Percentiles rank a stretch among this genome's conserved stretches.
Evolutionary conservation across 2,329 filamentous ascomycete species (phyloP).

Genomic region (Magnaporthiopsis rhizophila): DNA sequence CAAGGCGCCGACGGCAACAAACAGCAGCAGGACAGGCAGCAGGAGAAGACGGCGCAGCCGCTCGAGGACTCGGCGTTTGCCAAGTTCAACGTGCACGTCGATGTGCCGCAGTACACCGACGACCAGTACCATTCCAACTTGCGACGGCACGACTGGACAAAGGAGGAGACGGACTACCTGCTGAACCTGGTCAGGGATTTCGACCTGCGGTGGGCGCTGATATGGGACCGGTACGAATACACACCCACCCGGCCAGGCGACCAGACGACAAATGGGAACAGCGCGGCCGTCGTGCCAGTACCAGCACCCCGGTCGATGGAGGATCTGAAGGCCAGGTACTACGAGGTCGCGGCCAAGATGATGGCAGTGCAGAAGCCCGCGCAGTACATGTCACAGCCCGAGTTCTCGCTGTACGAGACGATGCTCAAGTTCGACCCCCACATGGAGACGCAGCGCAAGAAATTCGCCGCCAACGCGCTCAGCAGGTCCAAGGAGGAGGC

Average conservation of each 20-base stretch:
- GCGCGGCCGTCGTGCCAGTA: slow-evolving; percentile 46
- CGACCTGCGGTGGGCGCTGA: slow-evolving; percentile 82
- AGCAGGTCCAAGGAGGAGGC: slow-evolving; percentile 79
- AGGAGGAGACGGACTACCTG: slow-evolving; percentile 89
- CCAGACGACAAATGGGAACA: slow-evolving; percentile 36
- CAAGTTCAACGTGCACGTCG: slow-evolving; percentile 79
- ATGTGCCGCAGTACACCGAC: slow-evolving; percentile 74
- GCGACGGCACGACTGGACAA: slow-evolving; percentile 72
- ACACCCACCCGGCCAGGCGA: slow-evolving; percentile 13
- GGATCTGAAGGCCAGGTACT: slow-evolving; percentile 86
- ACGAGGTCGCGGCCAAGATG: slow-evolving; percentile 74
- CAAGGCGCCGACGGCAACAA: slow-evolving; percentile 20
- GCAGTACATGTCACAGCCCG: slow-evolving; percentile 77
- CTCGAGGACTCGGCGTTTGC: slow-evolving; percentile 61
- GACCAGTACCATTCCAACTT: slow-evolving; percentile 77
- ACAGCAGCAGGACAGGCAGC: slow-evolving; percentile 10
- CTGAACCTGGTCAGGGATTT: slow-evolving; percentile 67
- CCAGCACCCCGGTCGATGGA: slow-evolving; percentile 64
- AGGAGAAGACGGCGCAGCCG: slow-evolving; percentile 12
- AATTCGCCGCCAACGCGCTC: slow-evolving; percentile 73
- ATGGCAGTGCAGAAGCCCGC: slow-evolving; percentile 73
- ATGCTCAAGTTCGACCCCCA: slow-evolving; percentile 81
- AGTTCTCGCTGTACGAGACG: slow-evolving; percentile 75
- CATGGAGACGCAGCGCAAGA: slow-evolving; percentile 73
- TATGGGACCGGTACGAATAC: slow-evolving; percentile 89